Base-by-base conservation (phyloP, 768 basidiomycete species). In the Lactifluus piperatus region DNA sequence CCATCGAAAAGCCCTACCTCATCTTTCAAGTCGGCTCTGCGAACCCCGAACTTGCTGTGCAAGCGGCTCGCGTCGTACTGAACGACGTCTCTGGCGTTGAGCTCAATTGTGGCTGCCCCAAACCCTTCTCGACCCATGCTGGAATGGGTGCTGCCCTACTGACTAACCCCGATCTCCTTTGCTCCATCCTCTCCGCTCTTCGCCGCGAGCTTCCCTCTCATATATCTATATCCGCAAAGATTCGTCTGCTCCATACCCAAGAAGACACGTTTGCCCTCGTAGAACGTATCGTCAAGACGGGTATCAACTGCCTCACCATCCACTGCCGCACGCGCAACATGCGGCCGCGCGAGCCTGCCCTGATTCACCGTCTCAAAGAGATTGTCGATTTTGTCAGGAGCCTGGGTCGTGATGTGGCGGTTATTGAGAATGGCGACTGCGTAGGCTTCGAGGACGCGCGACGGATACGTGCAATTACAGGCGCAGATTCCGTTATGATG, bases 111-210 rank as follows among this genome's bases (percentile, higher is more conserved):
- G 97, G 95, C 0, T 99, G 95, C 68, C 94, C 94, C 0, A 95
- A 95, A 67, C 90, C 94, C 0, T 97, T 97, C 72, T 95, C 93
- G 22, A 93, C 91, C 0, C 87, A 90, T 64, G 74, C 86, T 0
- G 97, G 97, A 0, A 98, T 98, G 94, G 97, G 97, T 9, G 95
- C 97, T 0, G 95, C 94, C 3, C 77, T 99, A 14, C 82, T 99
- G 51, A 84, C 88, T 4, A 95, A 88, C 36, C 94, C 97, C 0
- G 93, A 97, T 67, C 76, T 93, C 32, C 79, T 99, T 9, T 94
- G 93, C 68, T 79, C 86, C 20, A 97, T 99, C 67, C 80, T 99
- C 30, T 81, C 79, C 0, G 86, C 89, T 5, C 76, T 99, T 44
- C 78, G 94, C 57, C 74, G 71, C 45, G 82, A 80, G 34, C 80